Base-by-base conservation (phyloP, 169 alveolate genomes). In the Cryptosporidium viatorum region DNA sequence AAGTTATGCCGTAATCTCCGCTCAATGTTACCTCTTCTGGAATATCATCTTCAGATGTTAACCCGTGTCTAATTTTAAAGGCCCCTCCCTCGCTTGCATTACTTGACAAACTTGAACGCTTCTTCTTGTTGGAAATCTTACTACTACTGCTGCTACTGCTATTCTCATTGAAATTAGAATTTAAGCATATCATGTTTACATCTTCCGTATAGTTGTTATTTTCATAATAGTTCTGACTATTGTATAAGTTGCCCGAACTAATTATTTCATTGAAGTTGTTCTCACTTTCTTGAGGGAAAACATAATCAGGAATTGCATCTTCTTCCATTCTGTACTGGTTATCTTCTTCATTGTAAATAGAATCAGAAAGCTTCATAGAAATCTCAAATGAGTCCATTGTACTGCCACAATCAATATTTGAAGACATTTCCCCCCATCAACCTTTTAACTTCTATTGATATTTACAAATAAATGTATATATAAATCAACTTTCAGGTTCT, bases 1-100 rank as follows among this genome's bases (percentile, higher is more conserved):
- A 80, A 21, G 37, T 50, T 29, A 80, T 80, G 2, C 68, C 65
- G 5, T 41, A 43, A 37, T 59, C 86, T 16, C 86, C 86, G 23
- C 41, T 52, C 18, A 59, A 35, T 52, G 86, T 73, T 41, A 73
- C 71, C 39, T 73, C 71, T 73, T 73, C 75, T 18, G 89, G 89
- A 29, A 80, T 65, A 14, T 80, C 80, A 12, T 21, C 55, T 29
- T 80, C 89, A 55, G 70, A 37, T 55, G 86, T 73, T 55, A 73
- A 26, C 37, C 55, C 86, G 16, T 73, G 86, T 73, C 48, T 73
- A 23, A 31, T 50, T 55, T 52, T 73, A 23, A 73, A 52, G 0
- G 71, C 21, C 18, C 67, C 84, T 41, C 55, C 41, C 71, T 65
- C 71, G 9, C 52, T 37, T 10, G 50, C 16, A 7, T 37, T 37